These are phyloP conservation scores for Trichoderma lentiforme DNA, from an alignment of 2,329 filamentous ascomycete species.

Conservation along the genomic window DNA sequence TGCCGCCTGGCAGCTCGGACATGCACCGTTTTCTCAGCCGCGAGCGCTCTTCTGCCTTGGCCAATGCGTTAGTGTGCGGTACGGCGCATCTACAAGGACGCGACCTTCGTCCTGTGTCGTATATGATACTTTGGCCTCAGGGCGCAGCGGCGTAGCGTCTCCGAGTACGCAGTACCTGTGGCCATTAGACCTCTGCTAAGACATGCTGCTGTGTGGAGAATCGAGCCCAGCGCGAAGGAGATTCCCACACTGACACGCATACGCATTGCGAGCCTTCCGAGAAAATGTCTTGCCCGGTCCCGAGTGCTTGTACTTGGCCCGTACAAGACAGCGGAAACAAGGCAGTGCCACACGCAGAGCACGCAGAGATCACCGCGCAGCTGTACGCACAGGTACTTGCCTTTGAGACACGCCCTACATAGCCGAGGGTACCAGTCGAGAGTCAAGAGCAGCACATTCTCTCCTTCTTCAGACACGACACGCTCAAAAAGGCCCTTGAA, in stretches of 20 bases:
- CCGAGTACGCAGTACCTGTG: not conserved
- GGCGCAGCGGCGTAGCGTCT: not conserved
- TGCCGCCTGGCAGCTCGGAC: not conserved
- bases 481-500: not conserved
- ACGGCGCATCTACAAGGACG: not conserved
- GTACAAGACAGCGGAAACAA: not conserved
- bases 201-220: not conserved
- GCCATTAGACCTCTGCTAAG: conserved; percentile 7
- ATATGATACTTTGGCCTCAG: not conserved
- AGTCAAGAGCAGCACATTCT: not conserved
- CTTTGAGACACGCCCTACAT: not conserved
- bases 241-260: conserved; percentile 14
- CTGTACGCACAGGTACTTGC: not conserved
- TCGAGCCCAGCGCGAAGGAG: not conserved
- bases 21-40: conserved; percentile 10
- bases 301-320: not conserved
- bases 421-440: not conserved
- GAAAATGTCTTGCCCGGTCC: not conserved
- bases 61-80: not conserved
- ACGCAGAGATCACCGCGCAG: not conserved
- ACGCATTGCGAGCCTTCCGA: conserved; percentile 10
- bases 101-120: not conserved
- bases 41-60: not conserved
- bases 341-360: not conserved
- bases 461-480: not conserved